Evolutionary conservation across 2,329 filamentous ascomycete genomes (phyloP), one percentile per base, ranked within the genome.

Genomic region (Fusarium sp.): DNA sequence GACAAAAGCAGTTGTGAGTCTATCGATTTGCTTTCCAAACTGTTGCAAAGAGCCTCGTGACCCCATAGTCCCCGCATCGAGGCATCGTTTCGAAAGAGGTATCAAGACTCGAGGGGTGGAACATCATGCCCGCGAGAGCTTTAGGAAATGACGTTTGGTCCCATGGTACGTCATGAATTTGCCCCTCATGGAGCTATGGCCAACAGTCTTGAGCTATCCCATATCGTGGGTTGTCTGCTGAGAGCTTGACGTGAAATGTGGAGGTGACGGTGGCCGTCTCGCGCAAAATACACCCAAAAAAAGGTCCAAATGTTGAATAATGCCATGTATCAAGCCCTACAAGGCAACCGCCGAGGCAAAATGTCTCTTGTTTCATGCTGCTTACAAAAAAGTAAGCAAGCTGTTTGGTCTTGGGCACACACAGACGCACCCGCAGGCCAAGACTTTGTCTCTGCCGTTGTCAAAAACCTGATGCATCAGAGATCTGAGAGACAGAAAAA

Each of bases 91-190:
- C 69, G 10, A 62, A 74, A 71, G 36, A 28, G 9, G 73, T 58
- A 62, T 71, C 66, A 72, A 73, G 60, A 73, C 30, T 72, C 73
- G 68, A 72, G 55, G n/a, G 27, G 37, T 31, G 58, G 37, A n/a
- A 46, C 28, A 37, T 43, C 40, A 60, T 63, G 55, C 46, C 46
- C 23, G 46, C n/a, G 31, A 30, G 41, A 41, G 37, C 12, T 40
- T 40, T 18, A 48, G 47, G 40, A 50, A 41, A 16, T 16, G 11
- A 50, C 7, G 39, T 34, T 34, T 34, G 31, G 12, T 34, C 31
- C 9, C 31, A 9, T 34, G 31, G 9, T 34, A 66, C 52, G 66
- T 69, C 66, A 70, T 70, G 15, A 51, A 18, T 18, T 15, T 39
- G 37, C 18, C 51, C 59, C 60, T 65, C 16, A n/a, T 30, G 43